Conservation (phyloP, 2,329 filamentous ascomycete genomes). For the Apiospora kogelbergensis region DNA sequence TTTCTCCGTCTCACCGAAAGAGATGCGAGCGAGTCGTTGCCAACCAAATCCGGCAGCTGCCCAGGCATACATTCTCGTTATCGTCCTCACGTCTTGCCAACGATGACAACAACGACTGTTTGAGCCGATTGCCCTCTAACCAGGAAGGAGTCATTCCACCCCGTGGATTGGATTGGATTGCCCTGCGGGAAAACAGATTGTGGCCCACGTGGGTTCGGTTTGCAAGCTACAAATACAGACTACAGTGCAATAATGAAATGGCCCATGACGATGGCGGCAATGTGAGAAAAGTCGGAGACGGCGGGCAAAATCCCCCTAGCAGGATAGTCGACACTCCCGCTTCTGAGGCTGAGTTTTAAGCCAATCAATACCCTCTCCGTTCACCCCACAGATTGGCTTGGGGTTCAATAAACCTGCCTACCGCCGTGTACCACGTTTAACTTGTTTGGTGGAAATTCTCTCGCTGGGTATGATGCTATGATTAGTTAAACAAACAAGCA, state of each 20-base stretch:
- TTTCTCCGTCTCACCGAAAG: neutral
- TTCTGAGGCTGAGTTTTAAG: neutral
- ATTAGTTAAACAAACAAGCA: neutral
- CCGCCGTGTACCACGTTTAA: neutral
- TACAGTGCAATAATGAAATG: neutral
- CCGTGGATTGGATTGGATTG: neutral
- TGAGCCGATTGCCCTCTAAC: neutral
- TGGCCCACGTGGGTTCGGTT: neutral
- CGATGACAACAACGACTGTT: neutral
- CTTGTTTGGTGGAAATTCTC: neutral
- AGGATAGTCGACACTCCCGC: neutral
- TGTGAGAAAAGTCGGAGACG: neutral
- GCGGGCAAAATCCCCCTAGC: neutral
- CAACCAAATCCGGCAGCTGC: neutral
- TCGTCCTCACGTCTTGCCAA: neutral
- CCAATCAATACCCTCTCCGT: neutral
- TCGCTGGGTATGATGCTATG: neutral
- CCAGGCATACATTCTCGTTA: neutral
- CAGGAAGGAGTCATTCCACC: neutral
- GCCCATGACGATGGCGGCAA: neutral
- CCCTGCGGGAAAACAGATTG: neutral
- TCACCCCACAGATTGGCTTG: constrained; percentile 6
- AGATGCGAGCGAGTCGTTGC: neutral
- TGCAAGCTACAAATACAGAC: neutral
- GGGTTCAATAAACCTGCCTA: constrained; percentile 3